Evolutionary conservation across 139 green algal genomes (phyloP), one percentile per base, ranked within the genome.

Genomic region (Limnomonas spitsbergensis): DNA sequence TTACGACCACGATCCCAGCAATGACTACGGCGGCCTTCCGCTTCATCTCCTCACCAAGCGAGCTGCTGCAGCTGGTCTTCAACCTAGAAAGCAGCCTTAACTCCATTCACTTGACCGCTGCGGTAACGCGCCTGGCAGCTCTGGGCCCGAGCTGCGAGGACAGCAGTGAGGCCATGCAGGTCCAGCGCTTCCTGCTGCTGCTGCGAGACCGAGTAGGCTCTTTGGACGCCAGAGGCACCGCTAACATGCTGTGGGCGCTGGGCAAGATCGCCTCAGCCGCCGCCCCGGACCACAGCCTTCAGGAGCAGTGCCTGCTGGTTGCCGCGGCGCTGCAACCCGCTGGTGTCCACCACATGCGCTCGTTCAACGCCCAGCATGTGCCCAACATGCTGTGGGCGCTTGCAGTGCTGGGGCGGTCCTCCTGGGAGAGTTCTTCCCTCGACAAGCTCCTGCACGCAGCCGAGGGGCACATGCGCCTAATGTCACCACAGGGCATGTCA

Each of bases 381-480:
- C 7, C 68, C 14, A 74, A 74, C 26, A 47, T 74, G 68, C 35
- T 74, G 35, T 74, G 68, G 68, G 35, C 68, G 35, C 36, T 74
- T 4, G 35, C 68, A 32, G 68, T 74, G 36, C 9, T 47, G 61
- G 29, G 29, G 7, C 27, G 6, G 7, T 72, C 27, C 27, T 7
- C 61, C 20, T 61, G 47, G 47, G 47, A 61, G 14, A 61, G 20
- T 14, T 61, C 47, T 61, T 61, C 47, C 14, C 47, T 61, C 27
- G 6, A 36, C 27, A 34, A 34, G 29, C 29, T 39, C 27, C 26
- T 37, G 9, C 6, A 72, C 26, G 61, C 27, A 7, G 9, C 27
- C 24, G 24, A 36, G 27, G 35, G 3, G 36, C 68, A 42, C 68
- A 42, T 74, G 9, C 35, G 29, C 35, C 26, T n/a, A 32, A n/a